Evolutionary conservation across 257 asterid species (phyloP).

Genomic region (Perilla frutescens): DNA sequence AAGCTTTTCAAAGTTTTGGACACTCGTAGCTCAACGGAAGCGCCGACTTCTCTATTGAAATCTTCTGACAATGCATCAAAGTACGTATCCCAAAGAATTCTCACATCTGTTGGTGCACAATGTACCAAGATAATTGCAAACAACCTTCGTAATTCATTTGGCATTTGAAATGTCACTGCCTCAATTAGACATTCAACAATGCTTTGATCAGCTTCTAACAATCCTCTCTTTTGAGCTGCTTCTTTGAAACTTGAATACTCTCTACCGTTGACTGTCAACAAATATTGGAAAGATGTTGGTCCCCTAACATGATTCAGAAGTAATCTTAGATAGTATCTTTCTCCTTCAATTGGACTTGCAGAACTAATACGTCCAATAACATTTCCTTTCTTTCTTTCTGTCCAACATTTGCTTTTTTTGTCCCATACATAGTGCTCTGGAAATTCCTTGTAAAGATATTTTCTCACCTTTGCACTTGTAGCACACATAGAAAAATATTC

Average conservation of each 20-base stretch:
- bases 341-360: too few species aligned
- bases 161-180: neutral
- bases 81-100: neutral
- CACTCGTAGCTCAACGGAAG: too few species aligned
- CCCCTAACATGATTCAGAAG: neutral
- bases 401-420: too few species aligned
- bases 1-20: neutral
- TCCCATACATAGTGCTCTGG: too few species aligned
- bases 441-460: too few species aligned
- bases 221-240: neutral
- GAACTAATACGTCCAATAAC: too few species aligned
- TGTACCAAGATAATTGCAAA: neutral
- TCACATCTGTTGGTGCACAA: neutral
- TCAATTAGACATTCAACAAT: neutral
- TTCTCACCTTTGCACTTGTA: too few species aligned
- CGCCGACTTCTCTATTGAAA: too few species aligned
- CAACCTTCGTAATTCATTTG: neutral
- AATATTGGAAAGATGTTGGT: neutral
- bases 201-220: neutral
- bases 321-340: too few species aligned
- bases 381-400: too few species aligned
- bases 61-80: neutral
- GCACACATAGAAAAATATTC: too few species aligned
- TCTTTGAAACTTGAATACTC: neutral
- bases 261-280: neutral